Base-by-base conservation (phyloP, 1,284 basidiomycete genomes). In the Cryptococcus sp. region DNA sequence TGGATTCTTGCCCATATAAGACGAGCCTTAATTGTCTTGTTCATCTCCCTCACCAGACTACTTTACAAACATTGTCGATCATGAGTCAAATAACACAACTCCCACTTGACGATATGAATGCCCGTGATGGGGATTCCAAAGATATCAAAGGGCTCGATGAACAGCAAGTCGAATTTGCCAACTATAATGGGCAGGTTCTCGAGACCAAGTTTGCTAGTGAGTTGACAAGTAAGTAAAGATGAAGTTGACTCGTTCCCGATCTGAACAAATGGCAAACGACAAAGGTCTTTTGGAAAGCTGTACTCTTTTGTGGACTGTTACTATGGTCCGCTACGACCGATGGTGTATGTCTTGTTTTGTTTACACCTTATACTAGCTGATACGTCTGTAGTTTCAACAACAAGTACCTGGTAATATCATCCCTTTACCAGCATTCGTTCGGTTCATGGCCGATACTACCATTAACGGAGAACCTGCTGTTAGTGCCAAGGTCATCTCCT, bases 271-370 rank as follows among this genome's bases (percentile, higher is more conserved):
- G 10, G 10, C 10, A 41, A 10, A n/a, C 10, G 38, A 10, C 38
- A 41, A 10, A 53, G 50, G 44, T 49, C 35, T 65, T 65, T 43
- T 65, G 63, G 63, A 56, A 50, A 50, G 48, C 50, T 30, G 59
- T 65, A 31, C 33, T 65, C 23, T 62, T 53, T 38, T 65, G 63
- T 47, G 33, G 47, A 7, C 57, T 65, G 42, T 53, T 61, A 32
- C 46, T 53, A 35, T 65, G 63, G 63, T 47, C 61, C n/a, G 63
- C 61, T 15, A 36, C 63, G 31, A 65, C 60, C 55, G 63, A 65
- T 56, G 63, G 63, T 4, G 62, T 61, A 53, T 6, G 62, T 57
- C 14, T 31, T 35, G 14, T 43, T 38, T 31, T 5, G 3, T 37
- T 3, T 32, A 35, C 14, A 31, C 13, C 36, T 37, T 43, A 48